Percentiles rank a stretch among this genome's conserved stretches.
These are phyloP conservation scores for Candida parachauliodes DNA, from an alignment of 805 yeast species.

Conservation along the genomic window DNA sequence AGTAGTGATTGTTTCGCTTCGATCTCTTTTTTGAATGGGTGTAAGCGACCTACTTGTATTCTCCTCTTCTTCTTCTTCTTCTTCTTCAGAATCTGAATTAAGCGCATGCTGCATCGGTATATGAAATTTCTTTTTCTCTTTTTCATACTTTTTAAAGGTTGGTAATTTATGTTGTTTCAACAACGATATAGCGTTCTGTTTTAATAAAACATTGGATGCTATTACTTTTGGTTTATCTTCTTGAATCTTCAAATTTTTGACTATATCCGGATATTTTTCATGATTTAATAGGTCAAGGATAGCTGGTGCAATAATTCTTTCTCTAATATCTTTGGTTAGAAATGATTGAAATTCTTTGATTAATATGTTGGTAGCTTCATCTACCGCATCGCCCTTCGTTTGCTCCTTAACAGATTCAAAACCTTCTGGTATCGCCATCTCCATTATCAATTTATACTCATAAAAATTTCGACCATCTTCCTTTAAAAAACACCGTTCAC, in stretches of 20 bases:
- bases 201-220: constrained; percentile 15
- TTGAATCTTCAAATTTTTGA: constrained; percentile 33
- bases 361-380: constrained; percentile 57
- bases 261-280: constrained; percentile 51
- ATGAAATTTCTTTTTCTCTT: constrained; percentile 30
- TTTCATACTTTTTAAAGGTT: constrained; percentile 24
- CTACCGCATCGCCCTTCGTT: constrained; percentile 35
- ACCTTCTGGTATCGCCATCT: constrained; percentile 49
- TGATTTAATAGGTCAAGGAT: constrained; percentile 60
- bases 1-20: constrained; percentile 22
- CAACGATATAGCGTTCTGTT: constrained; percentile 24
- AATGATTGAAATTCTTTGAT: constrained; percentile 62
- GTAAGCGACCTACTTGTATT: constrained; percentile 35
- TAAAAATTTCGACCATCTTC: constrained; percentile 56
- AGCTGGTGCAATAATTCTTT: constrained; percentile 65
- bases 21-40: constrained; percentile 32
- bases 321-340: constrained; percentile 68
- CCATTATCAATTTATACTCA: constrained; percentile 54
- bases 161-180: constrained; percentile 28
- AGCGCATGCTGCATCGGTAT: constrained; percentile 56
- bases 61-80: constrained; percentile 35
- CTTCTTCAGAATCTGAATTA: constrained; percentile 36
- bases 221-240: constrained; percentile 19
- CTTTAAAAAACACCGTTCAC: constrained; percentile 53
- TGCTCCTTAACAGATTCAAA: constrained; percentile 18